Conservation (phyloP, 2,329 filamentous ascomycete genomes). For the Pseudogymnoascus sp. region DNA sequence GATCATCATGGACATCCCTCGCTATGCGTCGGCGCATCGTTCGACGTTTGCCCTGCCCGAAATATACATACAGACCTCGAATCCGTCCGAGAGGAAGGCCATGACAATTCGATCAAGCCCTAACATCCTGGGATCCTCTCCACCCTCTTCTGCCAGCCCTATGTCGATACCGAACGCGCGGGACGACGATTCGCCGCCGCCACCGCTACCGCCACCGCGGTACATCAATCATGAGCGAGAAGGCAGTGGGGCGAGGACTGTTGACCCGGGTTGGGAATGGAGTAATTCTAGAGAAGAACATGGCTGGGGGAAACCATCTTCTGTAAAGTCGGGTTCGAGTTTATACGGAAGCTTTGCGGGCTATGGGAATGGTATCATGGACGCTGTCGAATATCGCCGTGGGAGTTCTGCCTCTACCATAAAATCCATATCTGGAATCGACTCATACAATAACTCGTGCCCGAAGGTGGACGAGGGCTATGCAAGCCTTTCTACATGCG, state of each 20-base stretch:
- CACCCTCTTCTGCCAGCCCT: conserved; percentile 37
- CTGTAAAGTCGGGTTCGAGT: conserved; percentile 41
- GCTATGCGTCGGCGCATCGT: conserved; percentile 21
- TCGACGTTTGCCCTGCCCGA: conserved; percentile 27
- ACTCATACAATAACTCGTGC: conserved; percentile 21
- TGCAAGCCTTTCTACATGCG: conserved; percentile 25
- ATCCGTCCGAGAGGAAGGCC: conserved; percentile 24
- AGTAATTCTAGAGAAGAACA: conserved; percentile 44
- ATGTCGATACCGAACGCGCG: conserved; percentile 56
- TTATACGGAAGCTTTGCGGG: conserved; percentile 37
- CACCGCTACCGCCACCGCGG: conserved; percentile 56
- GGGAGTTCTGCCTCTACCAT: conserved; percentile 33
- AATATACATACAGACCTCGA: conserved; percentile 34
- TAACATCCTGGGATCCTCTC: conserved; percentile 28
- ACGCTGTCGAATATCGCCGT: conserved; percentile 25
- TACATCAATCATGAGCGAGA: conserved; percentile 44
- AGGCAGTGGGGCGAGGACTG: conserved; percentile 6
- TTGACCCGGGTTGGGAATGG: conserved; percentile 54
- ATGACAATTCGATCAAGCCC: conserved; percentile 20
- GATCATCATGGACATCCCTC: conserved; percentile 35
- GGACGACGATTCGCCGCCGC: conserved; percentile 39
- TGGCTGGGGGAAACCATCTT: conserved; percentile 36
- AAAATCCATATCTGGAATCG: conserved; percentile 39
- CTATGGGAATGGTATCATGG: conserved; percentile 16
- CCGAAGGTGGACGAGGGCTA: conserved; percentile 29